Evolutionary conservation across 106 monocot species (phyloP).

Genomic region (Acorus gramineus): DNA sequence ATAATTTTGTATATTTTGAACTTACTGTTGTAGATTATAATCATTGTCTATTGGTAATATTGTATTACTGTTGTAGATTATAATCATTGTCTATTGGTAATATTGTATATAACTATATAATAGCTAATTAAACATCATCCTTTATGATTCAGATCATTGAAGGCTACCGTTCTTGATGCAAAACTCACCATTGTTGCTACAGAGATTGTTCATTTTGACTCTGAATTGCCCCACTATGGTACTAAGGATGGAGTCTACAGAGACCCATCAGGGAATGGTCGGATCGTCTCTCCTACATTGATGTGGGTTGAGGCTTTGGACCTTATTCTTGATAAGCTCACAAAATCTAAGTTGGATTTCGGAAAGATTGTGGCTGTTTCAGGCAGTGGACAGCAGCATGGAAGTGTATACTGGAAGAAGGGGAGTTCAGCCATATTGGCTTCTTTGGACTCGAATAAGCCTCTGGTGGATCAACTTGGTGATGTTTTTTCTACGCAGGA

Average conservation of each 20-base stretch:
- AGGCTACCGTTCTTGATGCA: slow-evolving; percentile 73
- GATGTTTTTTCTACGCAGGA: slow-evolving; percentile 68
- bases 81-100: no score
- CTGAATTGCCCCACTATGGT: slow-evolving; percentile 79
- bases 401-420: slow-evolving; percentile 95
- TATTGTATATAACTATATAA: no score
- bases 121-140: background rate
- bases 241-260: slow-evolving; percentile 94
- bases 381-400: slow-evolving; percentile 99
- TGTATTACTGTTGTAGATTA: no score
- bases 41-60: no score
- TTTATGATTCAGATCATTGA: slow-evolving; percentile 56
- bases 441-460: slow-evolving; percentile 45
- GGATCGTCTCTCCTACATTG: slow-evolving; percentile 86
- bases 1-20: no score
- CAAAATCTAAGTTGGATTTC: slow-evolving; percentile 48
- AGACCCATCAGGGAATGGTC: slow-evolving; percentile 48
- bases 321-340: slow-evolving; percentile 52
- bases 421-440: slow-evolving; percentile 36
- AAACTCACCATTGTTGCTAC: slow-evolving; percentile 54
- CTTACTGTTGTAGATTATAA: no score
- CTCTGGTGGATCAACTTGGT: slow-evolving; percentile 43
- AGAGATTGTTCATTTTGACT: slow-evolving; percentile 74
- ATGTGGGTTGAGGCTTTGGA: slow-evolving; percentile 98
- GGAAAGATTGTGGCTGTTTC: slow-evolving; percentile 59